phyloP scores from a whole-genome alignment of 306 rosid genomes.

The Medicago lupulina region DNA sequence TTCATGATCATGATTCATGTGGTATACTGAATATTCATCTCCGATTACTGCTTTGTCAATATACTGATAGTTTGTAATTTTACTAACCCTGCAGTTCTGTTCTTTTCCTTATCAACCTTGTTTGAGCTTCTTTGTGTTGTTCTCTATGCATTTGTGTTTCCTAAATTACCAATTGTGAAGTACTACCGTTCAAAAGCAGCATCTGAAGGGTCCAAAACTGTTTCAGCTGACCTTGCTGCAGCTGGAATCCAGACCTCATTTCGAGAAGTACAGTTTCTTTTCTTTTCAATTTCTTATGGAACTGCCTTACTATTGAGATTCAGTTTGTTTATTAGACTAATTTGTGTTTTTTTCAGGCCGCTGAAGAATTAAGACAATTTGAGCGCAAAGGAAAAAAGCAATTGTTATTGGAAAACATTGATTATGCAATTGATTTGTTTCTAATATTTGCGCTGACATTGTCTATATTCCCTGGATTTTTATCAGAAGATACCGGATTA shows the following conservation, averaged over 20 bases:
- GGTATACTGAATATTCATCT: too few species aligned
- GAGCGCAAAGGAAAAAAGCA: constrained; percentile 68
- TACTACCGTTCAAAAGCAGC: constrained; percentile 84
- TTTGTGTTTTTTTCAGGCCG: constrained; percentile 48
- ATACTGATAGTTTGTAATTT: background rate
- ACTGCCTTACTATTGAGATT: background rate
- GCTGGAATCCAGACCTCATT: constrained; percentile 62
- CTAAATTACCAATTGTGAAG: constrained; percentile 80
- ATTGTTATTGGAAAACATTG: constrained; percentile 70
- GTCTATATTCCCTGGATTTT: constrained; percentile 90
- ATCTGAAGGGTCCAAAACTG: constrained; percentile 83
- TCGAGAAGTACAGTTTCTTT: constrained; percentile 37
- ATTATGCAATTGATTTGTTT: constrained; percentile 72
- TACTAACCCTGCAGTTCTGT: constrained; percentile 56
- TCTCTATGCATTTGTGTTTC: constrained; percentile 70
- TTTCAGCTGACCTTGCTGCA: constrained; percentile 86
- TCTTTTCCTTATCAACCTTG: constrained; percentile 61
- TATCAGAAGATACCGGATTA: constrained; percentile 85
- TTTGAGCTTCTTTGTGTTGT: constrained; percentile 67
- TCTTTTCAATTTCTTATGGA: background rate
- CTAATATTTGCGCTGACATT: constrained; percentile 63
- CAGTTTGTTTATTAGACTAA: background rate
- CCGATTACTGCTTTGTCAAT: background rate
- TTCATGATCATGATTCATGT: too few species aligned
- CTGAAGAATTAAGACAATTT: constrained; percentile 40